A percentile compares a stretch with the other conserved stretches of the same genome.
These are phyloP conservation scores for Populus hybrid DNA, from an alignment of 441 rosid genomes.

Conservation along the genomic window DNA sequence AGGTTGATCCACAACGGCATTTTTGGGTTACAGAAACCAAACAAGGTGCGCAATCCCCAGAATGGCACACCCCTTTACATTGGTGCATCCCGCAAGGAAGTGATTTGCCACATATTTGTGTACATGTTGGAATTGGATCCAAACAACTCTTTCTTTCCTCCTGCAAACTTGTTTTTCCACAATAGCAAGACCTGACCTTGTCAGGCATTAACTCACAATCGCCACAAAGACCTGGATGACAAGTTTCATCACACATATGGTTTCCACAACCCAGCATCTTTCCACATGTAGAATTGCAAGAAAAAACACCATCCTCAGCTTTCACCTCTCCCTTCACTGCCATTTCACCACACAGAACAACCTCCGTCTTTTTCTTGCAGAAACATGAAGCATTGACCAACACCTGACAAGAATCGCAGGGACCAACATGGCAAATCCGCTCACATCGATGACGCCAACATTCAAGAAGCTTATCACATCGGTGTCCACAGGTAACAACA, in stretches of 20 bases:
- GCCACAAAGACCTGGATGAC: conserved; percentile 92
- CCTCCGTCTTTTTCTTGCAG: conserved; percentile 77
- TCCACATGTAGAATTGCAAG: conserved; percentile 66
- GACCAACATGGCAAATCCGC: conserved; percentile 74
- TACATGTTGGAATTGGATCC: conserved; percentile 85
- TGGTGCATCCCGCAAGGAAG: conserved; percentile 73
- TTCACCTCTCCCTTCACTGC: conserved; percentile 73
- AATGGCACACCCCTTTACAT: conserved; percentile 78
- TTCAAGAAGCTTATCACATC: conserved; percentile 73
- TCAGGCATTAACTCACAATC: conserved; percentile 72
- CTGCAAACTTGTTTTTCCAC: conserved; percentile 77
- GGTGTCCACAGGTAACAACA: conserved; percentile 74
- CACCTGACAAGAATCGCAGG: conserved; percentile 80
- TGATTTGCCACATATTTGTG: conserved; percentile 56
- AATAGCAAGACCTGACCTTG: conserved; percentile 66
- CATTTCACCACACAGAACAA: conserved; percentile 80
- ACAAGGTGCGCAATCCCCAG: conserved; percentile 82
- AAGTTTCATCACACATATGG: conserved; percentile 60
- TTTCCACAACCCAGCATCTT: conserved; percentile 67
- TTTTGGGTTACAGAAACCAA: conserved; percentile 60
- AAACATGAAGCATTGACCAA: conserved; percentile 73
- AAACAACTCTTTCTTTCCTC: conserved; percentile 78
- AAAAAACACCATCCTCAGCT: conserved; percentile 71
- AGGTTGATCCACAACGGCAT: conserved; percentile 83
- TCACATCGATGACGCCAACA: conserved; percentile 82